A percentile compares a stretch with the other conserved stretches of the same genome.
phyloP scores from a whole-genome alignment of 805 yeast genomes.

The Sugiyamaella qingdaonensis region DNA sequence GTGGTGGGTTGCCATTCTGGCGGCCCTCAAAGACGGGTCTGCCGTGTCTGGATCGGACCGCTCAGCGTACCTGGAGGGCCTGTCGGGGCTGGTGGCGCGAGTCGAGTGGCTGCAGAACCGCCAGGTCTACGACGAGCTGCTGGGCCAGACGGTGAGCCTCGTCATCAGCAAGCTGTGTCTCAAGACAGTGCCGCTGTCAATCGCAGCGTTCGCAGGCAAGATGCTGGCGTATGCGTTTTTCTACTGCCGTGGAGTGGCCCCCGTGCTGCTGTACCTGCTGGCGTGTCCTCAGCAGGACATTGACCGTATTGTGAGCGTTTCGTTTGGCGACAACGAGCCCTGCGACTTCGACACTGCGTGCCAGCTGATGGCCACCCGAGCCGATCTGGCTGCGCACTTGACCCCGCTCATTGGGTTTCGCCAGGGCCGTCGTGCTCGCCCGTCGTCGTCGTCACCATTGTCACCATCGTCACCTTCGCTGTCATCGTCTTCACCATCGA shows the following conservation, averaged over 20 bases:
- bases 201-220: constrained; percentile 66
- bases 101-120: constrained; percentile 34
- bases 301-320: constrained; percentile 22
- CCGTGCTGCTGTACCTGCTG: constrained; percentile 35
- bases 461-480: too few relatives aligned
- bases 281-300: constrained; percentile 26
- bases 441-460: not conserved
- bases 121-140: constrained; percentile 20
- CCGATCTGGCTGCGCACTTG: constrained; percentile 28
- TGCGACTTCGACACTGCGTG: constrained; percentile 3
- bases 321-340: constrained; percentile 6
- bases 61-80: constrained; percentile 37
- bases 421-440: constrained; percentile 7
- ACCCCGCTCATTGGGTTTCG: constrained; percentile 23
- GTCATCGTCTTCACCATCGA: too few relatives aligned
- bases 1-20: constrained; percentile 39
- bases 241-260: constrained; percentile 51
- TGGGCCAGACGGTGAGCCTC: constrained; percentile 52
- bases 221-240: constrained; percentile 61
- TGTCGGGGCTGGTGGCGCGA: constrained; percentile 36
- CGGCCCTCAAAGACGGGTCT: constrained; percentile 27
- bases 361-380: not conserved
- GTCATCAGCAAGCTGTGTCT: constrained; percentile 46
- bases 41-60: constrained; percentile 34
- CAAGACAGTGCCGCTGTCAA: constrained; percentile 51